Conservation (phyloP, 306 rosid species). For the Medicago arabica region DNA sequence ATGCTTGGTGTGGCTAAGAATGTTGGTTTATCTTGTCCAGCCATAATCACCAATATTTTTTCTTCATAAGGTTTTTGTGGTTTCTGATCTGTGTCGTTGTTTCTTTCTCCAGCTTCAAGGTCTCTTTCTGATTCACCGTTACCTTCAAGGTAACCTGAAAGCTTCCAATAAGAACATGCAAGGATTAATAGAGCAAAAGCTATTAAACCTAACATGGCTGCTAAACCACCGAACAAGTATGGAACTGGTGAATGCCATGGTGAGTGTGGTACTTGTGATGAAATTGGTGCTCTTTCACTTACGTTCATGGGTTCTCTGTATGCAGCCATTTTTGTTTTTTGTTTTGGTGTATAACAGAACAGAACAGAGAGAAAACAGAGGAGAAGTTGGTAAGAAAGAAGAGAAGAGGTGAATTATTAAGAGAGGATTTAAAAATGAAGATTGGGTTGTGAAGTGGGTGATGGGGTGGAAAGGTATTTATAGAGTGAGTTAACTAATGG, state of each 20-base stretch:
- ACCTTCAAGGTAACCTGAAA: conserved; percentile 77
- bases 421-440: not conserved
- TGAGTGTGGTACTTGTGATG: conserved; percentile 51
- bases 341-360: not conserved
- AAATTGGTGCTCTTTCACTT: conserved; percentile 46
- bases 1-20: conserved; percentile 82
- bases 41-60: conserved; percentile 93
- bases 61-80: conserved; percentile 73
- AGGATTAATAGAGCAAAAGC: conserved; percentile 94
- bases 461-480: conserved; percentile 55
- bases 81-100: conserved; percentile 52
- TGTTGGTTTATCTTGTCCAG: conserved; percentile 86
- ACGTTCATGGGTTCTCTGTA: conserved; percentile 60
- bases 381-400: not conserved
- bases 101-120: conserved; percentile 66
- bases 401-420: not conserved
- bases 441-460: conserved; percentile 49
- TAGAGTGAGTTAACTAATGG: conserved; percentile 43
- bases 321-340: conserved; percentile 53
- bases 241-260: conserved; percentile 99
- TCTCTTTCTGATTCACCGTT: conserved; percentile 50
- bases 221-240: conserved; percentile 87
- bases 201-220: conserved; percentile 94
- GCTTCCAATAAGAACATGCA: conserved; percentile 97
- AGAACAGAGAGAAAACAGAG: conserved; percentile 17